Base-by-base conservation (phyloP, 495 filamentous ascomycete genomes). In the Tuber indicum region DNA sequence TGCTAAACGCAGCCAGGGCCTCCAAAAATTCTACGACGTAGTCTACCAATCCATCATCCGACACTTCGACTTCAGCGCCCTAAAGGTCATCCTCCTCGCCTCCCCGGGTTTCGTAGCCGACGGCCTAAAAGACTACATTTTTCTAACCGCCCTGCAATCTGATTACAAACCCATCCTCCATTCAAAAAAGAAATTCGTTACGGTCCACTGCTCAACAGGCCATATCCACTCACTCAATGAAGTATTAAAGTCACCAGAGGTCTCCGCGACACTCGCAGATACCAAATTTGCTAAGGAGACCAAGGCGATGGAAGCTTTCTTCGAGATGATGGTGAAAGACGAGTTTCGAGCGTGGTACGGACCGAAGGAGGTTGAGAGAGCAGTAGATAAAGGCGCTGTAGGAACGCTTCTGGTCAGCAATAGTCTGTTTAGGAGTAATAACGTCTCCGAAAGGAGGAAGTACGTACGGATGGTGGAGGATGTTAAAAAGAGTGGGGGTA, bases 291-390 rank as follows among this genome's bases (percentile, higher is more conserved):
- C 92, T 0, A 89, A 89, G 42, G 96, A 98, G 84, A 93, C 94
- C 4, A 88, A 85, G 62, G 86, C 95, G 76, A 94, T 99, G 91
- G 94, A 98, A 80, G 88, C 90, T 74, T 95, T 99, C 85, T 89
- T 92, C 81, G 88, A 91, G 12, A 87, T 92, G 73, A 83, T 99
- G 41, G 89, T 93, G 42, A 92, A 91, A 78, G 94, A 99, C 75
- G 95, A 97, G 76, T 92, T 92, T 32, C 87, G 91, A 71, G 96
- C 96, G 23, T 97, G 95, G 87, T 99, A 99, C 84, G 96, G 96
- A 6, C 91, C 91, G 3, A 88, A 86, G 16, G 93, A 97, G 83
- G 94, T 98, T 14, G 91, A 93, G 82, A 90, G 89, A 77, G 96
- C 96, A 1, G 91, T 97, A 7, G 90, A 90, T 49, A 92, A 96